Evolutionary conservation across 371 early-diverging fungal genomes (phyloP), one percentile per base, ranked within the genome.

Genomic region (Mortierella sp.): DNA sequence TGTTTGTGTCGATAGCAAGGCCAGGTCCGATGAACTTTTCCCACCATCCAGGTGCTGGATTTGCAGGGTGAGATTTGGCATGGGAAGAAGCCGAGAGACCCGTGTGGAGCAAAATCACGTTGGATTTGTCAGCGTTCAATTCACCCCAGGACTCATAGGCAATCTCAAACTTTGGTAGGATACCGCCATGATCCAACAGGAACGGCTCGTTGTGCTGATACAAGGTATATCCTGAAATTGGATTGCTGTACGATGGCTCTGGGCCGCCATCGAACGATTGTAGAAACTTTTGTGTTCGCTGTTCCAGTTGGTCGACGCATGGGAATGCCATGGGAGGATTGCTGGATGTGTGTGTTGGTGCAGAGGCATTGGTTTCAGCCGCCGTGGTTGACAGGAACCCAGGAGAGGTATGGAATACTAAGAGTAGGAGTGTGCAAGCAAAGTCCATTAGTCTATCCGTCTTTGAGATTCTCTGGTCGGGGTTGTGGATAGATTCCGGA

Each of bases 1-100:
- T 88, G 83, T 93, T 87, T 49, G 94, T 95, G 67, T 95, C 95
- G 37, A 95, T 87, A 12, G 91, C 84, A 25, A 83, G 63, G 8
- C 94, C 94, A 12, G 94, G 91, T 0, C 94, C 98, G 55, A 98
- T 98, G 66, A 98, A 98, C 69, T 91, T 89, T 71, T 98, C 97
- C 98, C 98, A 98, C 98, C 98, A 98, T 25, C 98, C 98, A 3
- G 92, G 88, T 16, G 85, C 83, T n/a, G 65, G 74, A 78, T 96
- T 95, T 25, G 82, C 83, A 24, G 79, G 83, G 57, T 93, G 92
- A 50, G 93, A 92, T 63, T 87, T 90, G 37, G 95, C 95, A 57
- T 94, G 95, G 5, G 91, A 91, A 49, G 90, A 90, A 17, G 89
- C 94, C 14, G 93, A 93, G 29, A 94, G 82, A 25, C 98, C 95